Conservation (phyloP, 495 filamentous ascomycete genomes). For the Opeltia flavorubescens region DNA sequence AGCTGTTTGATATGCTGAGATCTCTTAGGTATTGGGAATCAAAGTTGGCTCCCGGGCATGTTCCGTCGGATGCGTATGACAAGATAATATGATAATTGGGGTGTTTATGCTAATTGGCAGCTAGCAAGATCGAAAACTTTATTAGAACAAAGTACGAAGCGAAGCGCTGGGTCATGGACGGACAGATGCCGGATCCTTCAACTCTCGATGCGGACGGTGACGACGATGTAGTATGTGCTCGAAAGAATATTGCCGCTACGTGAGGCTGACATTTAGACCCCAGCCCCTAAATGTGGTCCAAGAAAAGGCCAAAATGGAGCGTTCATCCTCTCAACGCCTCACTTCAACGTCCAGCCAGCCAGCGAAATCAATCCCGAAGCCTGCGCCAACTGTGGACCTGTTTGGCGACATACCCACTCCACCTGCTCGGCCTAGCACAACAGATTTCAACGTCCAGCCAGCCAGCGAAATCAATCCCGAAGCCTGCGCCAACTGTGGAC, state of each 20-base stretch:
- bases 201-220: constrained; percentile 75
- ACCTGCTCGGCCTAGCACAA: constrained; percentile 48
- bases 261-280: not conserved
- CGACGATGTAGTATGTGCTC: constrained; percentile 54
- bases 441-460: constrained; percentile 26
- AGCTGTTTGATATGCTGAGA: constrained; percentile 2
- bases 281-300: constrained; percentile 60
- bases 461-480: constrained; percentile 25
- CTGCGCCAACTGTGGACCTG: constrained; percentile 39
- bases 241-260: not conserved
- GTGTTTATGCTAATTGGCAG: constrained; percentile 5
- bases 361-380: constrained; percentile 23
- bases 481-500: constrained; percentile 36
- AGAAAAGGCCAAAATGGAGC: constrained; percentile 56
- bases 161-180: constrained; percentile 98
- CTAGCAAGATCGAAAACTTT: constrained; percentile 94
- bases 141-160: constrained; percentile 97
- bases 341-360: constrained; percentile 29
- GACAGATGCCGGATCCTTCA: constrained; percentile 77
- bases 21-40: constrained; percentile 80
- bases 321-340: constrained; percentile 38
- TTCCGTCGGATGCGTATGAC: constrained; percentile 80
- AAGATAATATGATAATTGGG: not conserved
- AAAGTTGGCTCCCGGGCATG: constrained; percentile 78
- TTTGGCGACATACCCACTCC: constrained; percentile 43